phyloP scores from a whole-genome alignment of 2,329 filamentous ascomycete genomes.

The Fonsecaea multimorphosa region DNA sequence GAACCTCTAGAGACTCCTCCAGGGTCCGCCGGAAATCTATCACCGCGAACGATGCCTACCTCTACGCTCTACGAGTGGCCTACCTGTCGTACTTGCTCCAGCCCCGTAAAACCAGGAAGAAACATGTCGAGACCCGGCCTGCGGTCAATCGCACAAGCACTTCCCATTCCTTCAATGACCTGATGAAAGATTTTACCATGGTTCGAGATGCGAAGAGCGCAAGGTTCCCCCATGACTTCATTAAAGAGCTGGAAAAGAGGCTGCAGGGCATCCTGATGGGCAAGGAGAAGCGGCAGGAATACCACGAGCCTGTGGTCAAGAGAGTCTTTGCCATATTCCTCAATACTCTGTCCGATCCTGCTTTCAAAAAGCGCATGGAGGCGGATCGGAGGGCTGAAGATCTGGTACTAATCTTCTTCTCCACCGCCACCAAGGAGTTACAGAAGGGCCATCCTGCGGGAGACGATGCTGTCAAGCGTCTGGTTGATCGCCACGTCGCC shows the following conservation, averaged over 20 bases:
- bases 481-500: constrained; percentile 93
- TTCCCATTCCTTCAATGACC: constrained; percentile 75
- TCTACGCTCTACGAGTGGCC: constrained; percentile 85
- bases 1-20: constrained; percentile 52
- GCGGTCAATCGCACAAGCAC: constrained; percentile 65
- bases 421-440: constrained; percentile 88
- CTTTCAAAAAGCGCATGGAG: constrained; percentile 88
- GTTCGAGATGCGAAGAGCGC: constrained; percentile 72
- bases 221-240: constrained; percentile 73
- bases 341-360: constrained; percentile 86
- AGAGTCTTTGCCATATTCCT: constrained; percentile 93
- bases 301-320: constrained; percentile 87
- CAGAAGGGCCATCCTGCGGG: constrained; percentile 75
- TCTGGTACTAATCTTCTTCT: constrained; percentile 93
- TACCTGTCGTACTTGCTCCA: constrained; percentile 93
- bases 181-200: constrained; percentile 84
- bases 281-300: constrained; percentile 83
- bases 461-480: constrained; percentile 87
- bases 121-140: constrained; percentile 74
- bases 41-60: constrained; percentile 79
- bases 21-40: constrained; percentile 51
- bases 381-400: constrained; percentile 94
- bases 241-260: constrained; percentile 74
- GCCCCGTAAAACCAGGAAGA: constrained; percentile 84
- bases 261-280: constrained; percentile 81